phyloP scores from a whole-genome alignment of 2,329 filamentous ascomycete genomes.

The Stachybotrys chartarum region DNA sequence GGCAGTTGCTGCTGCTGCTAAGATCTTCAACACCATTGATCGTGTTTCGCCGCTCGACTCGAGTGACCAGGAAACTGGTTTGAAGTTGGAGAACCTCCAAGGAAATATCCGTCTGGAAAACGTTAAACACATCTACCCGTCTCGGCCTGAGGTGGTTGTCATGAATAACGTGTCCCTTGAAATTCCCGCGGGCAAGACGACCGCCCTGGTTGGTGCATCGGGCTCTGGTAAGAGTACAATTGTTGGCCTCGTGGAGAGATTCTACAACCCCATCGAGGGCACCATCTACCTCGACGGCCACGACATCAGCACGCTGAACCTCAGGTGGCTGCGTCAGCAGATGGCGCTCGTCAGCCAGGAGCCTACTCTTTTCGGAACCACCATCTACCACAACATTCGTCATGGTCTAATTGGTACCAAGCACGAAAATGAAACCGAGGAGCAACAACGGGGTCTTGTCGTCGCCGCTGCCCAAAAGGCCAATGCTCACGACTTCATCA shows the following conservation, averaged over 20 bases:
- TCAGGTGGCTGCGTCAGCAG: conserved; percentile 86
- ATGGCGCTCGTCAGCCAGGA: conserved; percentile 92
- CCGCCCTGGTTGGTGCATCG: conserved; percentile 87
- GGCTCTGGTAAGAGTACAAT: conserved; percentile 94
- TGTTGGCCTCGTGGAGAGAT: conserved; percentile 85
- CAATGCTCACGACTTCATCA: conserved; percentile 91
- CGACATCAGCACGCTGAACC: conserved; percentile 73
- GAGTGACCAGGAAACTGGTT: conserved; percentile 57
- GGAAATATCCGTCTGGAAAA: conserved; percentile 76
- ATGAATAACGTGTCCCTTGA: conserved; percentile 76
- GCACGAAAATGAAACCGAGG: conserved; percentile 58
- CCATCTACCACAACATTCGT: conserved; percentile 84
- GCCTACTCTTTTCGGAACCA: conserved; percentile 81
- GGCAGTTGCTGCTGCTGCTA: conserved; percentile 74
- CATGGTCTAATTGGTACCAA: conserved; percentile 83
- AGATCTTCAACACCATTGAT: conserved; percentile 94
- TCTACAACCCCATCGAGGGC: conserved; percentile 84
- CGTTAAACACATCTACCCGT: conserved; percentile 91
- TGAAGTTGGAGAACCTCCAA: conserved; percentile 62
- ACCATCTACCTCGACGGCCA: conserved; percentile 74
- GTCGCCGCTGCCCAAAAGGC: conserved; percentile 80
- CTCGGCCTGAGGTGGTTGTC: conserved; percentile 80
- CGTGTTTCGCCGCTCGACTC: conserved; percentile 79
- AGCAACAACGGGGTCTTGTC: conserved; percentile 64
- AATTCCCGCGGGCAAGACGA: conserved; percentile 85